Base-by-base conservation (phyloP, 768 basidiomycete genomes). In the Leccinum olivaceopallidum region DNA sequence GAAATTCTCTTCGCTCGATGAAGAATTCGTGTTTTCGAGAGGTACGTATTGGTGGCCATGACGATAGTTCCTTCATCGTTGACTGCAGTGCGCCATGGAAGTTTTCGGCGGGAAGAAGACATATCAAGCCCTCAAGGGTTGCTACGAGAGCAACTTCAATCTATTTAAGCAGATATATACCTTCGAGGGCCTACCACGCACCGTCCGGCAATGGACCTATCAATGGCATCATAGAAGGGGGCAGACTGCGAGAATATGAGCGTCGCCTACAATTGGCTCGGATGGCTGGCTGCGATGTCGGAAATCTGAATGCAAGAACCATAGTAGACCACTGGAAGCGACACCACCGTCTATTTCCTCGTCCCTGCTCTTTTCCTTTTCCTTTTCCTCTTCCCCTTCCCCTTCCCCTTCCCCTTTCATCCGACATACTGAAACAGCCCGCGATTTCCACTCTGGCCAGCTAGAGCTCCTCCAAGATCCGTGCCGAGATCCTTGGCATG, bases 1-100 rank as follows among this genome's bases (percentile, higher is more conserved):
- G 90, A 85, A 88, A 86, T 65, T 77, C 87, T 22, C 84, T 92
- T 53, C 83, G 88, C 30, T 87, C 88, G 4, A 88, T 89, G 7
- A 92, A 91, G 76, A 92, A 92, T 67, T 90, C 88, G 18, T 90
- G 90, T 72, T 81, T 92, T 65, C 83, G 90, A 64, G 90, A 92
- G 79, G 90, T 89, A 60, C 20, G 74, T 68, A 49, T 55, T 6
- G 3, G 6, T 42, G 18, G 9, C 28, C 13, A 20, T 56, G 7
- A 24, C 36, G 18, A 36, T 28, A 2, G 6, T 42, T 55, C 9
- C 22, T 58, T 62, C 56, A 72, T 22, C 7, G 22, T 50, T 9
- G 24, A 51, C 4, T 30, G 44, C 65, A 92, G 90, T 91, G 89
- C 66, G 86, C 90, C 0, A 61, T 75, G 24, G 83, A 89, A 58